Conservation (phyloP, 2,329 filamentous ascomycete species). For the Monosporascus sp. region DNA sequence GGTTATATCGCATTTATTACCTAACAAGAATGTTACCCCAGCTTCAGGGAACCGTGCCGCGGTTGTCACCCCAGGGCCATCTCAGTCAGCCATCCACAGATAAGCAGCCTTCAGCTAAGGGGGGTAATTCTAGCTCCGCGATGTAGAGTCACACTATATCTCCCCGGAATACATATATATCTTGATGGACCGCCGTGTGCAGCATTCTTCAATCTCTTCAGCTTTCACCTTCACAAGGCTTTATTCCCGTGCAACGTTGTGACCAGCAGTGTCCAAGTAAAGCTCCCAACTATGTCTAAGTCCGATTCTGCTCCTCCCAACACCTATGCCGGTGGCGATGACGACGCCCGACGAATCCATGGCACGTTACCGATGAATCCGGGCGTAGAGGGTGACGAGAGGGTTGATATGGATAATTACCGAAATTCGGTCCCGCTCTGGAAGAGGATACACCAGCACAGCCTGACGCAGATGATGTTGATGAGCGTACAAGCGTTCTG, state of each 20-base stretch:
- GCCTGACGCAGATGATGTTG: slow-evolving; percentile 44
- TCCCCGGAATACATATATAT: slow-evolving; percentile 7
- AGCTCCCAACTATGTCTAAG: slow-evolving; percentile 12
- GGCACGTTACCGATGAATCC: slow-evolving; percentile 15
- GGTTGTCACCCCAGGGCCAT: background rate
- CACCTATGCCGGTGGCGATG: slow-evolving; percentile 18
- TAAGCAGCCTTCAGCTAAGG: slow-evolving; percentile 10
- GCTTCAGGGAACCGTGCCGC: background rate
- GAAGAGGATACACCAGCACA: slow-evolving; percentile 41
- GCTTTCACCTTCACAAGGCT: too few relatives aligned
- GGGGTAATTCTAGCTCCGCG: slow-evolving; percentile 1
- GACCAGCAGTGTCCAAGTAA: too few relatives aligned
- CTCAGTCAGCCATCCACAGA: slow-evolving; percentile 5
- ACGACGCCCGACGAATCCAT: slow-evolving; percentile 15
- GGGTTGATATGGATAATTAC: slow-evolving; percentile 32
- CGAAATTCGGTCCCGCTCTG: slow-evolving; percentile 28
- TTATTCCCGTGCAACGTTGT: too few relatives aligned
- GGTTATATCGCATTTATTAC: slow-evolving; percentile 3
- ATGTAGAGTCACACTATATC: slow-evolving; percentile 6
- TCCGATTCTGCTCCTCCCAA: slow-evolving; percentile 21
- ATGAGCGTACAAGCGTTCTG: slow-evolving; percentile 41
- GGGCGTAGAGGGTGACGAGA: slow-evolving; percentile 11
- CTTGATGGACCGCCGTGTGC: background rate
- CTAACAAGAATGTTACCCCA: slow-evolving; percentile 1
- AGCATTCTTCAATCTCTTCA: too few relatives aligned